A percentile compares a stretch with the other conserved stretches of the same genome.
These are phyloP conservation scores for Rutidosis leptorrhynchoides DNA, from an alignment of 129 eudicot genomes.

Conservation along the genomic window DNA sequence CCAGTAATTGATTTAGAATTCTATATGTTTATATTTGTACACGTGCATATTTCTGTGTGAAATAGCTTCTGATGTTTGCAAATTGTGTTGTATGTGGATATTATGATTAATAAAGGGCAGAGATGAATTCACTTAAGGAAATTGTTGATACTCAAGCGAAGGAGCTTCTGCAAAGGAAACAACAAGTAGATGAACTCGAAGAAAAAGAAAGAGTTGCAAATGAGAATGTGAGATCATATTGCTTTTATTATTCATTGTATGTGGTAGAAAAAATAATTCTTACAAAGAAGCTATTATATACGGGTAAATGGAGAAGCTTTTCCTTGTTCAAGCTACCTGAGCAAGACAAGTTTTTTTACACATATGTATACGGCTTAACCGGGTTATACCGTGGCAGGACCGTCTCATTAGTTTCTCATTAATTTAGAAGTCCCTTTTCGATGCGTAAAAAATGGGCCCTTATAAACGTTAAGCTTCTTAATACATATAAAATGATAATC, in stretches of 20 bases:
- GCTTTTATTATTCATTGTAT: neutral
- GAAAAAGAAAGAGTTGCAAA: constrained; percentile 88
- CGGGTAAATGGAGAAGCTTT: too few relatives aligned
- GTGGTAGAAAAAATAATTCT: neutral
- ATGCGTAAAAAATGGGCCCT: too few relatives aligned
- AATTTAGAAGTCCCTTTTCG: too few relatives aligned
- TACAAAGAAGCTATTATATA: neutral
- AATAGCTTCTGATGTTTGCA: constrained; percentile 23
- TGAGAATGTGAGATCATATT: constrained; percentile 56
- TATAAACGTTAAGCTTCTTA: too few relatives aligned
- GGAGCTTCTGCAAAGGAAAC: constrained; percentile 72
- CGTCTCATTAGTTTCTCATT: too few relatives aligned
- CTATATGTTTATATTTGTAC: neutral
- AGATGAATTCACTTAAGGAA: constrained; percentile 64
- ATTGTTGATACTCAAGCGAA: constrained; percentile 66
- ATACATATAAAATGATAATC: too few relatives aligned
- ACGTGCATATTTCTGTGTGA: neutral
- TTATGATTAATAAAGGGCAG: constrained; percentile 61
- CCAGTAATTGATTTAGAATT: neutral
- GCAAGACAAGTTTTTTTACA: too few relatives aligned
- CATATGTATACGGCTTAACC: too few relatives aligned
- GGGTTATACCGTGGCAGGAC: too few relatives aligned
- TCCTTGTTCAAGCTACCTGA: too few relatives aligned
- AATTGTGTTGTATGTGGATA: constrained; percentile 25
- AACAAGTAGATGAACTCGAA: constrained; percentile 73